Conservation (phyloP, 192 early-diverging fungal species). For the Chytriomyces sp. region DNA sequence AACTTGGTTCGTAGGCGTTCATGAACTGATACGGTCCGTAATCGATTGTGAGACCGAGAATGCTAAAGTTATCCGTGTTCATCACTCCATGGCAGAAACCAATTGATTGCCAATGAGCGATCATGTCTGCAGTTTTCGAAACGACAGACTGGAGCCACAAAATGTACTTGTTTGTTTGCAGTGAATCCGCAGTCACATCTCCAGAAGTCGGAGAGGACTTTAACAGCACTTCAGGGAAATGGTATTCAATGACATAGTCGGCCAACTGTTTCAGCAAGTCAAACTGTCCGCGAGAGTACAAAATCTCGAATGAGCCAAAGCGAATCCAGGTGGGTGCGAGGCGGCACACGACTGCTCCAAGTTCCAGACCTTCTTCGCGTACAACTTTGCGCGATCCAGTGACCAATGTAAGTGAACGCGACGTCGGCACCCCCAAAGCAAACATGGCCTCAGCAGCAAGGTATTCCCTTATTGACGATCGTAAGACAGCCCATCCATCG, state of each 20-base stretch:
- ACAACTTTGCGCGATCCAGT: conserved; percentile 56
- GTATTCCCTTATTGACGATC: conserved; percentile 82
- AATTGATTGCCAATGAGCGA: conserved; percentile 80
- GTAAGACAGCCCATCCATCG: conserved; percentile 79
- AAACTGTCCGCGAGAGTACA: conserved; percentile 64
- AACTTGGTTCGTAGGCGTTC: conserved; percentile 74
- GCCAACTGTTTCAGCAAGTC: conserved; percentile 58
- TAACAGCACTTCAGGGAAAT: conserved; percentile 40
- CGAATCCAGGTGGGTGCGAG: conserved; percentile 74
- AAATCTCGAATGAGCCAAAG: conserved; percentile 85
- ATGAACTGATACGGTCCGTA: conserved; percentile 83
- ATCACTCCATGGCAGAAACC: conserved; percentile 71
- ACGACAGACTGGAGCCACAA: conserved; percentile 60
- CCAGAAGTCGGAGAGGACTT: neutral
- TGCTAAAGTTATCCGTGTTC: conserved; percentile 78
- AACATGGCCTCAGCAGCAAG: conserved; percentile 70
- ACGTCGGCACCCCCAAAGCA: conserved; percentile 70
- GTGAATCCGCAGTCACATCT: neutral
- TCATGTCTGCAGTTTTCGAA: conserved; percentile 67
- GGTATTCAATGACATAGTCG: conserved; percentile 68
- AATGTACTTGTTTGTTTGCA: conserved; percentile 55
- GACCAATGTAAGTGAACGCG: conserved; percentile 73
- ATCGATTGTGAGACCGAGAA: conserved; percentile 80
- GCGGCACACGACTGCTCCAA: conserved; percentile 73
- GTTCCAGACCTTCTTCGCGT: conserved; percentile 59